These are phyloP conservation scores for Lentinula guzmanii DNA, from an alignment of 768 basidiomycete species.

Conservation along the genomic window DNA sequence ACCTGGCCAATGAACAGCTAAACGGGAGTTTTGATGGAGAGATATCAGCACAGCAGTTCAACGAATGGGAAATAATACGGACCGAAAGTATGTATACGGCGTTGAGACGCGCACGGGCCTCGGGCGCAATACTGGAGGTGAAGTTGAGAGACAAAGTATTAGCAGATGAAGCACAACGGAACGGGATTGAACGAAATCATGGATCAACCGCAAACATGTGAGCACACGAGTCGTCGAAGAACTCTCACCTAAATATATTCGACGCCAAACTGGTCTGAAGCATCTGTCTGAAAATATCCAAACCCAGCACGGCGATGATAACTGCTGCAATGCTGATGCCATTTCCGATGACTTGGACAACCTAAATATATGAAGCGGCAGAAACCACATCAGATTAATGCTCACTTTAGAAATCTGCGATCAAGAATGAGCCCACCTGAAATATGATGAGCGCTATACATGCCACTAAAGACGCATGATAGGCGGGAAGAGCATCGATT, in stretches of 20 bases:
- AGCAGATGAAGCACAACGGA: slow-evolving; percentile 25
- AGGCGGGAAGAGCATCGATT: slow-evolving; percentile 47
- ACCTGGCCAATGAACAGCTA: slow-evolving; percentile 77
- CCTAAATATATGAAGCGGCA: slow-evolving; percentile 15
- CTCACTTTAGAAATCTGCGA: slow-evolving; percentile 4
- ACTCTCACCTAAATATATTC: not conserved
- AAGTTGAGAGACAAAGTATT: not conserved
- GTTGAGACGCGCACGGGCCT: slow-evolving; percentile 56
- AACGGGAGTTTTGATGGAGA: not conserved
- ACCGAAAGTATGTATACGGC: slow-evolving; percentile 67
- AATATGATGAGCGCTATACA: slow-evolving; percentile 27
- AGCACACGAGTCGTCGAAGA: not conserved
- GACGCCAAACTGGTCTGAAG: slow-evolving; percentile 42
- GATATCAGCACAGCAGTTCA: not conserved
- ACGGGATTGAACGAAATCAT: not conserved
- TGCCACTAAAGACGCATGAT: slow-evolving; percentile 45
- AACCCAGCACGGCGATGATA: slow-evolving; percentile 41
- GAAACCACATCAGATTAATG: slow-evolving; percentile 21
- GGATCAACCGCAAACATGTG: not conserved
- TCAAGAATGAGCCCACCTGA: slow-evolving; percentile 17
- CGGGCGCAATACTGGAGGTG: slow-evolving; percentile 25
- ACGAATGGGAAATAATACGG: slow-evolving; percentile 6
- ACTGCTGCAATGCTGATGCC: slow-evolving; percentile 40
- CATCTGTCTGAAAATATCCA: slow-evolving; percentile 47
- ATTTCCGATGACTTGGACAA: slow-evolving; percentile 40